phyloP scores from a whole-genome alignment of 2,329 filamentous ascomycete genomes.

The Trichoderma atroviride region DNA sequence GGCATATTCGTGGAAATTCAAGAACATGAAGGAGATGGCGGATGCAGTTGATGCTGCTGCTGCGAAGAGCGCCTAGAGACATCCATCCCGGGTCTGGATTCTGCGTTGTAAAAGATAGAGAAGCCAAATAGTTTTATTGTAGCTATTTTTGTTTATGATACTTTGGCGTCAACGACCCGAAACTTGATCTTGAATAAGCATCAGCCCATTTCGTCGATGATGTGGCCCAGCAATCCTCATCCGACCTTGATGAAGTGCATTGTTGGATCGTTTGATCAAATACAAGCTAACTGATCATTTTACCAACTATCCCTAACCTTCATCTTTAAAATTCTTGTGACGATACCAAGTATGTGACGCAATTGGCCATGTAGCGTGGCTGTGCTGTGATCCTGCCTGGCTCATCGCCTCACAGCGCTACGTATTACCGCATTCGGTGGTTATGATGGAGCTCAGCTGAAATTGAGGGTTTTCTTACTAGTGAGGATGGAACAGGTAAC shows the following conservation, averaged over 20 bases:
- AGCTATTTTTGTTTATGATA: background rate
- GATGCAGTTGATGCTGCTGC: slow-evolving; percentile 51
- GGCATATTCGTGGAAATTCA: slow-evolving; percentile 54
- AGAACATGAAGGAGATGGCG: slow-evolving; percentile 62
- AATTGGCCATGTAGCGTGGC: background rate
- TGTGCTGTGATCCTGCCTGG: background rate
- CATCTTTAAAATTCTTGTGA: background rate
- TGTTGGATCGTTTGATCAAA: background rate
- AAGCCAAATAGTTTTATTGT: background rate
- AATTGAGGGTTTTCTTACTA: background rate
- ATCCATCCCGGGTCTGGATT: too few relatives aligned
- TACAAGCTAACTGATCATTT: background rate
- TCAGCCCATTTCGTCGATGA: background rate
- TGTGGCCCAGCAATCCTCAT: background rate
- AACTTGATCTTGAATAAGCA: background rate
- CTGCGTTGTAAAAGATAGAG: background rate
- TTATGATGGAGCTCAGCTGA: background rate
- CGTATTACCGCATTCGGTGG: slow-evolving; percentile 25
- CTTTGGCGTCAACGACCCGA: background rate
- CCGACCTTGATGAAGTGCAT: background rate
- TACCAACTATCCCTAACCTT: background rate
- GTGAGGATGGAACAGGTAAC: background rate
- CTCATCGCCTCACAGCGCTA: slow-evolving; percentile 23
- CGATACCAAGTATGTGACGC: background rate
- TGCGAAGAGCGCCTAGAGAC: background rate